A percentile compares a stretch with the other conserved stretches of the same genome.
Conservation (phyloP, 2,329 filamentous ascomycete genomes). For the Monilinia aucupariae region DNA sequence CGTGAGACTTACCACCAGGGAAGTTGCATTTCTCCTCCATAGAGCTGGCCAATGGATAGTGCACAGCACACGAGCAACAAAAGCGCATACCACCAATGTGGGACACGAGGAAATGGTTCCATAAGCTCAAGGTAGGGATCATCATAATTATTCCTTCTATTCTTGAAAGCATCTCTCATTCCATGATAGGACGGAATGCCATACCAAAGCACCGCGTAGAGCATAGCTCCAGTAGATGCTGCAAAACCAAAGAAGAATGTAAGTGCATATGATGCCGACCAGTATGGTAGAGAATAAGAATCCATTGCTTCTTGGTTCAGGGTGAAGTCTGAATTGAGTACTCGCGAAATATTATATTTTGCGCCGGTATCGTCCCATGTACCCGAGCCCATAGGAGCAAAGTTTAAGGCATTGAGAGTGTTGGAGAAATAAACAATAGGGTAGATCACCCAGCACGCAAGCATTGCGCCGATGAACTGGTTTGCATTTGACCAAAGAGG, state of each 20-base stretch:
- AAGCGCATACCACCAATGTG: constrained; percentile 56
- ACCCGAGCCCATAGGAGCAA: constrained; percentile 42
- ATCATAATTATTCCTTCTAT: constrained; percentile 19
- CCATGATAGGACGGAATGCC: constrained; percentile 37
- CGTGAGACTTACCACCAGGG: constrained; percentile 25
- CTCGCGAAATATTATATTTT: constrained; percentile 57
- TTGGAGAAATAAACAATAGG: constrained; percentile 41
- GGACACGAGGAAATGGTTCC: constrained; percentile 46
- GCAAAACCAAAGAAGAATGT: constrained; percentile 41
- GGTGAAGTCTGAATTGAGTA: constrained; percentile 46
- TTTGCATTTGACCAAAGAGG: constrained; percentile 36
- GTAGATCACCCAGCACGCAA: constrained; percentile 35
- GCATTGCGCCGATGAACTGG: constrained; percentile 32
- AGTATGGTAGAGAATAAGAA: constrained; percentile 24
- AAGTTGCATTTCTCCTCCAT: constrained; percentile 52
- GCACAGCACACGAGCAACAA: constrained; percentile 40
- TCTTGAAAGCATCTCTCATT: constrained; percentile 24
- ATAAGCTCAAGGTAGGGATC: constrained; percentile 43
- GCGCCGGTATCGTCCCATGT: constrained; percentile 59
- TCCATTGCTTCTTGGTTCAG: constrained; percentile 26
- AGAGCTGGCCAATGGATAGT: constrained; percentile 38
- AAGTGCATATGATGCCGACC: constrained; percentile 39
- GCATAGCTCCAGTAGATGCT: constrained; percentile 41
- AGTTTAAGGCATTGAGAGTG: constrained; percentile 38
- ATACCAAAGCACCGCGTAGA: constrained; percentile 41